Conservation (phyloP, 495 filamentous ascomycete genomes). For the Darksidea phi region DNA sequence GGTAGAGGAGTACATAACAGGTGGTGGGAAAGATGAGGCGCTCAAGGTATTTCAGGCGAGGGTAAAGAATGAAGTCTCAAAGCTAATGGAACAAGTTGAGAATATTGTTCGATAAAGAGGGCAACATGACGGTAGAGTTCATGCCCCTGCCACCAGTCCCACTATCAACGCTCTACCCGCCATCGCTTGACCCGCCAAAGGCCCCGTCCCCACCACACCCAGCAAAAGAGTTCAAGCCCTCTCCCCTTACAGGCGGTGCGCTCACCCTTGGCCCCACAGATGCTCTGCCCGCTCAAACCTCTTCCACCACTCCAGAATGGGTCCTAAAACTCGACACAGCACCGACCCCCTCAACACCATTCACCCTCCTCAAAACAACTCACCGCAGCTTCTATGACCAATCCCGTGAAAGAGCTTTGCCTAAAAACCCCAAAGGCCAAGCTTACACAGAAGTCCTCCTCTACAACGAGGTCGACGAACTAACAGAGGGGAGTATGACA, state of each 20-base stretch:
- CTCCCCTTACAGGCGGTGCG: constrained; percentile 35
- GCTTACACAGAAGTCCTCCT: constrained; percentile 67
- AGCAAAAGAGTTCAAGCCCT: constrained; percentile 23
- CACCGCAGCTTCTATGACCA: constrained; percentile 37
- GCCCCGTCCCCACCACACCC: constrained; percentile 36
- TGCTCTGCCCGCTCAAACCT: constrained; percentile 7
- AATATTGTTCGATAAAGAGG: constrained; percentile 31
- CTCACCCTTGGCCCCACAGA: constrained; percentile 32
- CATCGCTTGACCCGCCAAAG: constrained; percentile 49
- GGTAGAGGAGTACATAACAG: constrained; percentile 22
- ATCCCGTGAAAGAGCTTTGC: constrained; percentile 42
- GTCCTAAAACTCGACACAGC: constrained; percentile 35
- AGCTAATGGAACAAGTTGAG: constrained; percentile 27
- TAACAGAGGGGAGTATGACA: constrained; percentile 85
- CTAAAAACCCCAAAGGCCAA: constrained; percentile 11
- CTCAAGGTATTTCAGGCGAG: constrained; percentile 34
- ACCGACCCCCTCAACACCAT: constrained; percentile 29
- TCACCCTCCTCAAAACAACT: constrained; percentile 43
- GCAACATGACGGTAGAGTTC: constrained; percentile 42
- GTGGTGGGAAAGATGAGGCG: constrained; percentile 28
- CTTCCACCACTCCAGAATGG: constrained; percentile 27
- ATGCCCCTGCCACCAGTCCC: constrained; percentile 51
- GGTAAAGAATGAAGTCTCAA: too few species aligned
- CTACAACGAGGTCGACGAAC: constrained; percentile 60
- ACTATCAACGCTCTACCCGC: constrained; percentile 56